A percentile compares a stretch with the other conserved stretches of the same genome.
phyloP scores from a whole-genome alignment of 225 moss, liverwort and hornwort species.

The Rhytidiadelphus loreus region DNA sequence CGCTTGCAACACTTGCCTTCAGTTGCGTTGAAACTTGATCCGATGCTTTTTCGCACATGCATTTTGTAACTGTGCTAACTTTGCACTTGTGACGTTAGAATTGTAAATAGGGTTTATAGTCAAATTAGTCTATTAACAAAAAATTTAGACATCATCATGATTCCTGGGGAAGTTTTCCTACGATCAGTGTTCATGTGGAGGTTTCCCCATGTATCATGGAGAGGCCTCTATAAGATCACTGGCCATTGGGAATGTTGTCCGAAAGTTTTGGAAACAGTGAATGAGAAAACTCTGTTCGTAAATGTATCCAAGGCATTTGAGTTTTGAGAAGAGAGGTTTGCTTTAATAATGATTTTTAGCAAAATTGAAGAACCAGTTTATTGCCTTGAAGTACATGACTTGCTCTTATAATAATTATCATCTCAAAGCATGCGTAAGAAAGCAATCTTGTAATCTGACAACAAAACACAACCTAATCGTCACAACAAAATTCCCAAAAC shows the following conservation, averaged over 20 bases:
- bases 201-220: neutral
- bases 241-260: neutral
- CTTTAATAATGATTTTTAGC: neutral
- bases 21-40: neutral
- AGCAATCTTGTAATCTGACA: neutral
- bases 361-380: neutral
- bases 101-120: neutral
- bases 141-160: neutral
- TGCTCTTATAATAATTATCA: neutral
- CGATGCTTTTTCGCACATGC: neutral
- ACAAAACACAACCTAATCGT: neutral
- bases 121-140: neutral
- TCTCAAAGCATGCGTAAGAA: neutral
- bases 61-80: neutral
- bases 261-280: neutral
- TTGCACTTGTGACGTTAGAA: neutral
- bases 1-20: neutral
- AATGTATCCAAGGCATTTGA: too few species aligned
- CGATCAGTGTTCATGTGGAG: neutral
- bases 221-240: neutral
- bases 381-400: neutral
- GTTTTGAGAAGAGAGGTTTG: neutral
- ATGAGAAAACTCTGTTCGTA: neutral
- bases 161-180: neutral
- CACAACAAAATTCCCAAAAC: neutral